These are phyloP conservation scores for Fusarium sp. DNA, from an alignment of 2,329 filamentous ascomycete genomes.

Conservation along the genomic window DNA sequence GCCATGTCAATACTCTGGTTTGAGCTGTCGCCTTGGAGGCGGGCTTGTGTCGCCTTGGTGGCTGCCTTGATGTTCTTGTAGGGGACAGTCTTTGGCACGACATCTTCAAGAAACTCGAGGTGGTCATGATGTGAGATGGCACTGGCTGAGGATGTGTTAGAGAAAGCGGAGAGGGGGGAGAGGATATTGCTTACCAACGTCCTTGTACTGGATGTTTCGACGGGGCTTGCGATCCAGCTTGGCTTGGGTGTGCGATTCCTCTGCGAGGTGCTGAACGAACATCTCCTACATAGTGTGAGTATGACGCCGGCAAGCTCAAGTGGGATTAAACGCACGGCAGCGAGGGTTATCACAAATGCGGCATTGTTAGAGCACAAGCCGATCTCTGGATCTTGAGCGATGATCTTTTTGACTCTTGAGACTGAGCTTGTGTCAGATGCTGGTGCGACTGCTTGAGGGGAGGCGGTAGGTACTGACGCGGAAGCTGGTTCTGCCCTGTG, in stretches of 20 bases:
- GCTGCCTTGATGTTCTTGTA: constrained; percentile 80
- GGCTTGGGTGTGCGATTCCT: constrained; percentile 85
- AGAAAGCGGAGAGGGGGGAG: too few species aligned
- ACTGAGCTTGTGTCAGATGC: constrained; percentile 62
- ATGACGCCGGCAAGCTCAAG: not conserved
- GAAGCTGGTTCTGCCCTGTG: constrained; percentile 85
- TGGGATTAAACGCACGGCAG: constrained; percentile 69
- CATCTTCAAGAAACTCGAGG: constrained; percentile 91
- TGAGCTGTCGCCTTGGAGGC: constrained; percentile 53
- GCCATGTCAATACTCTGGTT: constrained; percentile 36
- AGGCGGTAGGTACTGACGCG: constrained; percentile 66
- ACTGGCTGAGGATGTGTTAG: constrained; percentile 64
- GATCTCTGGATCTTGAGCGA: constrained; percentile 86
- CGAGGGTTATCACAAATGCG: constrained; percentile 90
- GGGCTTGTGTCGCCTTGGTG: constrained; percentile 59
- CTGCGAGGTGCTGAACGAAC: constrained; percentile 91
- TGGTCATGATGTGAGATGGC: constrained; percentile 90
- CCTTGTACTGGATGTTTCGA: constrained; percentile 94
- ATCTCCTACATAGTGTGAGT: constrained; percentile 71
- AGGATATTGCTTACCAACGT: constrained; percentile 71
- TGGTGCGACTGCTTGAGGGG: not conserved
- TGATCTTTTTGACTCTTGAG: constrained; percentile 94
- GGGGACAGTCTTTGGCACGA: constrained; percentile 85
- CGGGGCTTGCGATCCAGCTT: constrained; percentile 92
- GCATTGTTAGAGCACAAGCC: constrained; percentile 90